Percentiles rank a stretch among this genome's conserved stretches.
phyloP scores from a whole-genome alignment of 306 rosid genomes.

The Rosa rugosa region DNA sequence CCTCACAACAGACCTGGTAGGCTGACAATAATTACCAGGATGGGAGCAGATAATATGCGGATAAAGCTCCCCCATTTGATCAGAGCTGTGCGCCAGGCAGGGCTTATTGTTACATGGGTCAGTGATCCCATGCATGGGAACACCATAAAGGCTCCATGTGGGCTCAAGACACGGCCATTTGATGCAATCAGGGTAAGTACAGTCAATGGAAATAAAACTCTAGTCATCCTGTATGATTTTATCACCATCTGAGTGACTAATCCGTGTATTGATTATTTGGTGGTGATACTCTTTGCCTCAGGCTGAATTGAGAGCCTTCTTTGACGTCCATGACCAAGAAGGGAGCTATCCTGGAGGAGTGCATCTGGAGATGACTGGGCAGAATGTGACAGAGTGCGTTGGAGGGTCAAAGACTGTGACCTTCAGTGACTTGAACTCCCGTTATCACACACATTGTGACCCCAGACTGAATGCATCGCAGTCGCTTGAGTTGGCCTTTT shows the following conservation, averaged over 20 bases:
- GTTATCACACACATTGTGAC: slow-evolving; percentile 47
- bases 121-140: slow-evolving; percentile 55
- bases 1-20: slow-evolving; percentile 45
- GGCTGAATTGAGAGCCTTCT: slow-evolving; percentile 50
- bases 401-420: slow-evolving; percentile 45
- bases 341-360: slow-evolving; percentile 50
- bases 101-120: slow-evolving; percentile 48
- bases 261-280: neutral
- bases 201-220: neutral
- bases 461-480: slow-evolving; percentile 49
- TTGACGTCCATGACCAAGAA: slow-evolving; percentile 50
- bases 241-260: neutral
- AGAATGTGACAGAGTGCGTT: slow-evolving; percentile 43
- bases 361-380: slow-evolving; percentile 54
- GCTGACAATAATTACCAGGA: slow-evolving; percentile 40
- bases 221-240: neutral
- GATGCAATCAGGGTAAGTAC: slow-evolving; percentile 41
- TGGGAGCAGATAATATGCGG: slow-evolving; percentile 49
- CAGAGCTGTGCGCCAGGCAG: slow-evolving; percentile 40
- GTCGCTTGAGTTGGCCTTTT: slow-evolving; percentile 43
- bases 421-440: slow-evolving; percentile 40
- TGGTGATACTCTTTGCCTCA: slow-evolving; percentile 13
- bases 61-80: slow-evolving; percentile 42
- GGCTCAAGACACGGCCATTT: slow-evolving; percentile 49
- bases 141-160: slow-evolving; percentile 48